Evolutionary conservation across 441 rosid genomes (phyloP), one percentile per base, ranked within the genome.

Genomic region (Theobroma grandiflorum): DNA sequence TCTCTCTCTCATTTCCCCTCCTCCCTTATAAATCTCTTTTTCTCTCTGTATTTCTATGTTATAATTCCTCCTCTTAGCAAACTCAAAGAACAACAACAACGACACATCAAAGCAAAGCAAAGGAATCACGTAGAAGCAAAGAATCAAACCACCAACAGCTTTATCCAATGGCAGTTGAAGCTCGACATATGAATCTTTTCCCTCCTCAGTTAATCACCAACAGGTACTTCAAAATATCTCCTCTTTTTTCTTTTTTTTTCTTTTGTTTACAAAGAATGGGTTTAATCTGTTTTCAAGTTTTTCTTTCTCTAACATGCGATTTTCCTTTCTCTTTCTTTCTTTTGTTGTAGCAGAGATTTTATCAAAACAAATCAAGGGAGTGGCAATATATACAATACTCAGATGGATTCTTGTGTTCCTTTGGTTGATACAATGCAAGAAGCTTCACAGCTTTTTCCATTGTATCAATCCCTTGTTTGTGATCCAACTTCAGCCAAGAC

Each of bases 81-180:
- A 26, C 63, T 59, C 40, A 18, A 35, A 49, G 22, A 26, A 22
- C 11, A 38, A 43, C 38, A 38, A 14, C 65, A 62, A 31, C 26
- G 9, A 49, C n/a, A 31, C 14, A 63, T 26, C 40, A 26, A 53
- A 37, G 2, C 40, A 42, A 31, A 26, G 37, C 33, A 16, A 61
- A 64, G 9, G 38, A 59, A 38, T 1, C 70, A 42, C 67, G n/a
- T 68, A n/a, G 20, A 72, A 73, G 58, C 71, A 65, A 75, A 55
- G 72, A 62, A 80, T 75, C 40, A 26, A 40, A 72, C 4, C 31
- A 0, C 76, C 33, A 8, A 55, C 11, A 57, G 18, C 31, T 78
- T 38, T 59, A 20, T 64, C 72, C 38, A 77, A 89, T 89, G 92
- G 92, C 90, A 45, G 88, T 89, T 45, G 89, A 89, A 80, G 85